These are phyloP conservation scores for Mucor piriformis DNA, from an alignment of 371 early-diverging fungal genomes.

Conservation along the genomic window DNA sequence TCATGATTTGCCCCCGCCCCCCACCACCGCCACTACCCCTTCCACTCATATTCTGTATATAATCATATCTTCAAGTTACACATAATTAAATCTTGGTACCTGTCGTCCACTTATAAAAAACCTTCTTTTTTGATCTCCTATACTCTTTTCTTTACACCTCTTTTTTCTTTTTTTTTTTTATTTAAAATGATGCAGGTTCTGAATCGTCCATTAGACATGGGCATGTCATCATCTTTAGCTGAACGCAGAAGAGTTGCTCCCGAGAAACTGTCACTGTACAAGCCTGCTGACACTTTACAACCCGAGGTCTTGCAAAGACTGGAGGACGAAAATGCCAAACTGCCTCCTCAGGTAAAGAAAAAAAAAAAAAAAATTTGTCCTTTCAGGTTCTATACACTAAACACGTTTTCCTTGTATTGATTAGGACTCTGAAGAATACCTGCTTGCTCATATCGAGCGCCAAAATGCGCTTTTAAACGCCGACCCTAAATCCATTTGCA, in stretches of 20 bases:
- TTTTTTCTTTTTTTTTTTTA: neutral
- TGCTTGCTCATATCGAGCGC: constrained; percentile 60
- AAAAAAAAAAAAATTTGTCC: neutral
- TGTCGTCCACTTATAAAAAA: neutral
- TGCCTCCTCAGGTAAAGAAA: constrained; percentile 48
- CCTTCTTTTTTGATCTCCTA: constrained; percentile 12
- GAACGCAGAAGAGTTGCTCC: constrained; percentile 28
- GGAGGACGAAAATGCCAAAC: constrained; percentile 45
- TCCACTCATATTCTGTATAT: neutral
- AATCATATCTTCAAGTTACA: neutral
- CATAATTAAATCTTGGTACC: neutral
- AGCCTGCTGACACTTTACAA: constrained; percentile 3
- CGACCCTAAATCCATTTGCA: constrained; percentile 64
- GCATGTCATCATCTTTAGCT: constrained; percentile 17
- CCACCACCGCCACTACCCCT: too few relatives aligned
- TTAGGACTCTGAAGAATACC: constrained; percentile 59
- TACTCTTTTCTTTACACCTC: neutral
- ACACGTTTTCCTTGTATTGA: neutral
- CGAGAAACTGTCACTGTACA: constrained; percentile 23
- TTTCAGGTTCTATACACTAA: neutral
- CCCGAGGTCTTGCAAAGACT: constrained; percentile 34
- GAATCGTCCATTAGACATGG: constrained; percentile 6
- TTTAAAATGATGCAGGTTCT: neutral
- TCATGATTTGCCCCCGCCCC: neutral
- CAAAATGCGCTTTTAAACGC: constrained; percentile 62